Percentiles rank a stretch among this genome's conserved stretches.
These are phyloP conservation scores for Coemansia sp. DNA, from an alignment of 192 early-diverging fungal genomes.

Conservation along the genomic window DNA sequence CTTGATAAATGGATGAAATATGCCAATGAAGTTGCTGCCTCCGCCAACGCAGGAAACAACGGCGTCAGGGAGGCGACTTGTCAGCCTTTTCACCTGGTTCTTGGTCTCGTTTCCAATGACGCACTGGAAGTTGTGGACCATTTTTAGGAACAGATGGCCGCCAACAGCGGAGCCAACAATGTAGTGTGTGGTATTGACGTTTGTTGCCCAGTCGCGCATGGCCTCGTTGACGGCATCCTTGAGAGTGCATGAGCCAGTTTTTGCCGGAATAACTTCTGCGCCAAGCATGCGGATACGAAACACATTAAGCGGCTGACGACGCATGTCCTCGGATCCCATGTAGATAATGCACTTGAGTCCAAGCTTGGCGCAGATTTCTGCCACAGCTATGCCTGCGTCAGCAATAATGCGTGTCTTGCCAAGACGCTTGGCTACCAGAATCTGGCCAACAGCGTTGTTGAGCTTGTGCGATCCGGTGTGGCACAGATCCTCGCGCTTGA, in stretches of 20 bases:
- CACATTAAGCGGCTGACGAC: constrained; percentile 92
- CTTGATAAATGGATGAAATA: too few species aligned
- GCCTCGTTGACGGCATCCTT: constrained; percentile 99
- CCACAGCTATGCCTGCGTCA: constrained; percentile 86
- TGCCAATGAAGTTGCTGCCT: too few species aligned
- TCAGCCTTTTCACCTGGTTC: constrained; percentile 78
- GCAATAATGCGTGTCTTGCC: constrained; percentile 98
- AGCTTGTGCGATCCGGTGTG: constrained; percentile 99
- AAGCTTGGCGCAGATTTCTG: constrained; percentile 98
- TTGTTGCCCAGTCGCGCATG: constrained; percentile 98
- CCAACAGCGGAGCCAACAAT: constrained; percentile 97
- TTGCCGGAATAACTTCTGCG: constrained; percentile 86
- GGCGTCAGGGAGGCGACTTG: constrained; percentile 83
- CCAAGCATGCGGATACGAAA: constrained; percentile 95
- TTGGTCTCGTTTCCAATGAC: constrained; percentile 90
- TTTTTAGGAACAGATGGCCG: constrained; percentile 94
- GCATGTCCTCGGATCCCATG: constrained; percentile 97
- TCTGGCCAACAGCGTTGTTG: constrained; percentile 97
- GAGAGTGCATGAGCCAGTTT: constrained; percentile 76
- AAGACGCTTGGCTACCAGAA: constrained; percentile 89
- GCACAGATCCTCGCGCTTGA: constrained; percentile 98
- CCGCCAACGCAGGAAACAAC: constrained; percentile 98
- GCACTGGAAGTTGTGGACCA: constrained; percentile 98
- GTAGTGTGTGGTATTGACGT: constrained; percentile 92
- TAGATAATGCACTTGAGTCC: constrained; percentile 95